Evolutionary conservation across 2,329 filamentous ascomycete species (phyloP), one percentile per base, ranked within the genome.

Genomic region (Monascus ruber): DNA sequence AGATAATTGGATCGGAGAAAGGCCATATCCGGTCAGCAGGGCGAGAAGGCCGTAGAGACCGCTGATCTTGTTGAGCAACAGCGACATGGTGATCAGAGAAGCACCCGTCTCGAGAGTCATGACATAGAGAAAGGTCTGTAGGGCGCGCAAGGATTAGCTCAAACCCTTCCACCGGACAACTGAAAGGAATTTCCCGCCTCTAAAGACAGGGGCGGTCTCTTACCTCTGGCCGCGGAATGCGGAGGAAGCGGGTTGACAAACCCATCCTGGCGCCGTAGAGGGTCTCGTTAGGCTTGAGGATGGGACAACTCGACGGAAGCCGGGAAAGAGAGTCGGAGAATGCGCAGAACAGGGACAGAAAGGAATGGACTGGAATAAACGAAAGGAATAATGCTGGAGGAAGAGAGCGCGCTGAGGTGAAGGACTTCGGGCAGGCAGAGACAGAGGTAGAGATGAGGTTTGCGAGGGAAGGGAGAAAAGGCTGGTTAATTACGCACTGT

Each of bases 31-130:
- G 24, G 88, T 94, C 47, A 94, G 71, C 50, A 94, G 76, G 42
- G 88, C 87, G 50, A 95, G 80, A 33, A 95, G 73, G 48, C 88
- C 88, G 64, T 94, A 95, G 50, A 94, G 72, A 42, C 87, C 88
- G 36, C 85, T 89, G 49, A 88, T 77, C 64, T 94, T 94, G 73
- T 95, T 95, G 67, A 95, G 81, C 40, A 93, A 73, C 47, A 94
- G 76, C 7, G 83, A 79, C 45, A 91, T 72, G 4, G 83, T 80
- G 53, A 94, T 86, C 54, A 95, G 74, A 51, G 91, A 85, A 35
- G 85, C 81, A 49, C 85, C 88, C 28, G 85, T 89, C 53, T 85
- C 83, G 39, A 95, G 78, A 56, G 83, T 85, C 70, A 94, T 82
- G 55, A 87, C 70, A 58, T 85, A 85, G 48, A 94, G 76, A 60